Conservation (phyloP, 73 alveolate genomes). For the Tetrahymena elliotti region DNA sequence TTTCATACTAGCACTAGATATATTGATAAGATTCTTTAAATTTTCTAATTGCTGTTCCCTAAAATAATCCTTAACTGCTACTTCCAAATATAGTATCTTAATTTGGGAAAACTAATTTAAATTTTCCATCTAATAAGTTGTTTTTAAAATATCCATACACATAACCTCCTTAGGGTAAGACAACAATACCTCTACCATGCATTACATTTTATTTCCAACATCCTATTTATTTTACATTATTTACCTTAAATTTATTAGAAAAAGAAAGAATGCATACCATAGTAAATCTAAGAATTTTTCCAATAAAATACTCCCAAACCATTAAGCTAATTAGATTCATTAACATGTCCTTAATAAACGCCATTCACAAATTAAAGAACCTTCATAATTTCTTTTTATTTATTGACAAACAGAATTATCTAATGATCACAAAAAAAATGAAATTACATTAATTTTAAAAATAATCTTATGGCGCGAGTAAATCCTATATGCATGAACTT, state of each 20-base stretch:
- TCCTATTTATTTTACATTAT: neutral
- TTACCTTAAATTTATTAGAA: neutral
- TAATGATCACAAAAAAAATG: neutral
- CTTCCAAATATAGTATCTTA: neutral
- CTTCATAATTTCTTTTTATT: neutral
- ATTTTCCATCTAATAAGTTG: neutral
- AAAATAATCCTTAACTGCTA: neutral
- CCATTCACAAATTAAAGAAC: neutral
- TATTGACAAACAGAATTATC: neutral
- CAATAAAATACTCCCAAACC: neutral
- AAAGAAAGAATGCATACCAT: neutral
- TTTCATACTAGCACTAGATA: neutral
- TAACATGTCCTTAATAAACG: neutral
- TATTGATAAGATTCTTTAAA: neutral
- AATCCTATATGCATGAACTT: neutral
- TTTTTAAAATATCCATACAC: neutral
- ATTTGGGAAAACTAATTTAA: neutral
- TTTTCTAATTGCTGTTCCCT: neutral
- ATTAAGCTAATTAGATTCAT: neutral
- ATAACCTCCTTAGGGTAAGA: neutral
- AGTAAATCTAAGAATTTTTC: neutral
- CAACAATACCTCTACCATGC: neutral
- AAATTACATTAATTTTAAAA: neutral
- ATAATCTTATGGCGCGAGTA: neutral
- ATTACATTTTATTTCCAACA: neutral